These are phyloP conservation scores for Chamaecyparis obtusa DNA, from an alignment of 75 land plant species.

Conservation along the genomic window DNA sequence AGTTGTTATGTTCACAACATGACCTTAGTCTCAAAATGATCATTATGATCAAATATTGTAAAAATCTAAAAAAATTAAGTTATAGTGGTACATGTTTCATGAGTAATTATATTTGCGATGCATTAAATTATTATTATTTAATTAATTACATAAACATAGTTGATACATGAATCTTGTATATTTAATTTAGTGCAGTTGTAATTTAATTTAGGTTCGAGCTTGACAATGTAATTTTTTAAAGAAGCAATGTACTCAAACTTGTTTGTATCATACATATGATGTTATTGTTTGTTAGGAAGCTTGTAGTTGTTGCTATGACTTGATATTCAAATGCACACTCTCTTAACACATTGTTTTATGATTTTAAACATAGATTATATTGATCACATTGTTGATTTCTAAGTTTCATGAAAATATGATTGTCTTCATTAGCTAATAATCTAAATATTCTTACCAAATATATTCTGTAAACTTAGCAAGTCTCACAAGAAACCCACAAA, in stretches of 20 bases:
- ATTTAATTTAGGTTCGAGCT: neutral
- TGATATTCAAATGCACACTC: neutral
- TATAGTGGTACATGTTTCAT: too few relatives aligned
- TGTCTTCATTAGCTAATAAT: neutral
- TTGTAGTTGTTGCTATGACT: neutral
- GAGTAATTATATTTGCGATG: too few relatives aligned
- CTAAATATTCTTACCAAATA: too few relatives aligned
- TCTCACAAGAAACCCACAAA: too few relatives aligned
- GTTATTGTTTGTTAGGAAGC: neutral
- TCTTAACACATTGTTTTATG: neutral
- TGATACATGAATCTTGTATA: neutral
- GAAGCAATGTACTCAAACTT: neutral
- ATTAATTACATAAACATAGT: too few relatives aligned
- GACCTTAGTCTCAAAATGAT: too few relatives aligned
- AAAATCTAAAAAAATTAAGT: too few relatives aligned
- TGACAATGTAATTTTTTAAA: neutral
- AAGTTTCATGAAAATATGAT: neutral
- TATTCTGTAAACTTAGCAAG: too few relatives aligned
- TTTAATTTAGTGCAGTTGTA: neutral
- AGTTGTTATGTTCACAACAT: too few relatives aligned
- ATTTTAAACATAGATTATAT: neutral
- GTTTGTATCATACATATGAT: neutral
- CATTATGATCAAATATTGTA: too few relatives aligned
- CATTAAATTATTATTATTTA: too few relatives aligned
- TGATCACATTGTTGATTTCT: neutral